phyloP scores from a whole-genome alignment of 129 eudicot genomes.

The Calendula officinalis region DNA sequence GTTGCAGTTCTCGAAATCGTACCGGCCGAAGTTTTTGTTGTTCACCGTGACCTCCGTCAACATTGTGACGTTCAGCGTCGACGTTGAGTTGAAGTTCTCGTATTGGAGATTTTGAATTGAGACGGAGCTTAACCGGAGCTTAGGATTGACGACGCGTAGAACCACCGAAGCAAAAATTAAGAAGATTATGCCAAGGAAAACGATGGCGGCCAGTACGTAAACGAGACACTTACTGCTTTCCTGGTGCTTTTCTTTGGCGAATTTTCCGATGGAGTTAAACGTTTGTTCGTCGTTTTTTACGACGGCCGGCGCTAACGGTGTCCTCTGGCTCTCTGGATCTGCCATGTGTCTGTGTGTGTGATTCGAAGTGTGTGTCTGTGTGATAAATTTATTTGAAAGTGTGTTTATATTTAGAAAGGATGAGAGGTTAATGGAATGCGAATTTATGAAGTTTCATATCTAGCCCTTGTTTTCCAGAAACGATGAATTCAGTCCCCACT shows the following conservation, averaged over 20 bases:
- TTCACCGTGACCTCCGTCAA: conserved; percentile 20
- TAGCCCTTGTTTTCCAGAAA: background rate
- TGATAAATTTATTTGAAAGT: background rate
- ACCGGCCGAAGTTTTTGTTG: conserved; percentile 44
- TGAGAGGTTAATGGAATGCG: too few relatives aligned
- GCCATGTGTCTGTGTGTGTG: conserved; percentile 32
- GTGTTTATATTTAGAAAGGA: background rate
- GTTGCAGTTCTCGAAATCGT: conserved; percentile 30
- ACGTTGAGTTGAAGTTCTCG: conserved; percentile 18
- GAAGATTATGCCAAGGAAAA: conserved; percentile 18
- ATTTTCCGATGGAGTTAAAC: background rate
- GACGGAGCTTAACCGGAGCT: conserved; percentile 30
- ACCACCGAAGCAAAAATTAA: conserved; percentile 31
- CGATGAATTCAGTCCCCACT: background rate
- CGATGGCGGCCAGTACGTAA: conserved; percentile 33
- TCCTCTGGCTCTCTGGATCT: conserved; percentile 30
- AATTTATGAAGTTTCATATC: conserved; percentile 14
- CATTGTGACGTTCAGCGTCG: conserved; percentile 31
- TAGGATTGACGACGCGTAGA: conserved; percentile 32
- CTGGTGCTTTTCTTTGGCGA: conserved; percentile 16
- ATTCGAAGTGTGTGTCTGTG: background rate
- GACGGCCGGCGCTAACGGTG: conserved; percentile 30
- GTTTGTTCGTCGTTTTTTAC: conserved; percentile 31
- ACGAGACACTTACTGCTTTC: conserved; percentile 43
- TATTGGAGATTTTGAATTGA: conserved; percentile 26